Evolutionary conservation across 768 basidiomycete species (phyloP), one percentile per base, ranked within the genome.

Genomic region (Podaxis mareebaensis): DNA sequence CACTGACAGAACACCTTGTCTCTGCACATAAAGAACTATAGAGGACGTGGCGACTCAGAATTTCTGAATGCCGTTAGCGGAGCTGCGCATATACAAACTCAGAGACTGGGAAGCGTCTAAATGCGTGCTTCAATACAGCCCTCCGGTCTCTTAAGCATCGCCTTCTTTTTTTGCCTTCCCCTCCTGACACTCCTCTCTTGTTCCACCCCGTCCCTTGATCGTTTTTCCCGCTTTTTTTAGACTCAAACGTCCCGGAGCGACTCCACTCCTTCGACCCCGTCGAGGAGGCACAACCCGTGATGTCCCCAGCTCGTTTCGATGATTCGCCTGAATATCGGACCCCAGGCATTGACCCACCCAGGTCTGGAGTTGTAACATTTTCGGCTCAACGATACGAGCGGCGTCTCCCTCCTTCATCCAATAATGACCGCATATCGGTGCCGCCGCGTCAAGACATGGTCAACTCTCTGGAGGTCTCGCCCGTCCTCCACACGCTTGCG

Each of bases 311-410:
- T 13, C 26, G 24, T 51, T 4, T 24, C 49, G 49, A 22, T 20
- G 20, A 24, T 11, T 12, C 4, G 20, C 22, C 4, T 11, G 49
- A 51, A 51, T 22, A 51, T 20, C 30, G 6, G 26, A 26, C 38
- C n/a, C 58, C 58, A 38, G 58, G 58, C 6, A 22, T 59, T 20
- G 26, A 49, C 4, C 58, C 58, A n/a, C 30, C 20, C 10, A 46
- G 58, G 20, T n/a, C 44, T 4, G 12, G 30, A n/a, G 20, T 49
- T n/a, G 28, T 28, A 17, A 59, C 58, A 30, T 59, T 59, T 30
- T 59, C 58, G 4, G 46, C 58, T 22, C 58, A 59, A 36, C 46
- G 58, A 22, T 59, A 38, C 30, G 48, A 49, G 4, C 33, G n/a
- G 13, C 58, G 58, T 15, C 38, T 7, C 15, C 17, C 44, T n/a